phyloP scores from a whole-genome alignment of 2,329 filamentous ascomycete genomes.

The Camillea tinctor region DNA sequence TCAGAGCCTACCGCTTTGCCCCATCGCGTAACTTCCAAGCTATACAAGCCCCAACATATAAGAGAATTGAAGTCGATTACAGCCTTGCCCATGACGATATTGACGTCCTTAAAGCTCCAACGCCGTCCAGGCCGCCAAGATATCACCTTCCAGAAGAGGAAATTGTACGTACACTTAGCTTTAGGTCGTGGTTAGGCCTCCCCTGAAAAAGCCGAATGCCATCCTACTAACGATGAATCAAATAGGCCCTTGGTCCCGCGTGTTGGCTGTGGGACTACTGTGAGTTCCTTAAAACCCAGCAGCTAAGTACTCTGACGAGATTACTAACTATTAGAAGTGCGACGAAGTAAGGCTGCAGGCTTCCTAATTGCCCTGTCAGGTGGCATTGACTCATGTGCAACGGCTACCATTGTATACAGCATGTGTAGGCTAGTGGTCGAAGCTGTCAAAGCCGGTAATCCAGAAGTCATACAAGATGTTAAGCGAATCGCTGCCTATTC shows the following conservation, averaged over 20 bases:
- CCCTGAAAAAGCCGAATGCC: too few relatives aligned
- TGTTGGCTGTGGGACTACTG: slow-evolving; percentile 42
- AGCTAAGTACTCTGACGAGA: slow-evolving; percentile 39
- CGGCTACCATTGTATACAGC: too few relatives aligned
- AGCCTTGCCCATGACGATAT: slow-evolving; percentile 40
- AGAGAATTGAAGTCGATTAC: slow-evolving; percentile 40
- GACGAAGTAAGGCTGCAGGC: too few relatives aligned
- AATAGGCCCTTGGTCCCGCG: too few relatives aligned
- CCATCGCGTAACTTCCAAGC: slow-evolving; percentile 59
- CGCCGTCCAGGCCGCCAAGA: slow-evolving; percentile 44
- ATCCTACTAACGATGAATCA: too few relatives aligned
- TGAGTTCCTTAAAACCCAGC: slow-evolving; percentile 36
- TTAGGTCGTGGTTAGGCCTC: slow-evolving; percentile 63
- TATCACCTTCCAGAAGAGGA: slow-evolving; percentile 65
- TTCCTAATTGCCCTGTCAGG: too few relatives aligned
- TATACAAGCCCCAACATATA: slow-evolving; percentile 45
- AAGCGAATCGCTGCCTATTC: too few relatives aligned
- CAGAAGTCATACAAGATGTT: too few relatives aligned
- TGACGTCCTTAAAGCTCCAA: slow-evolving; percentile 39
- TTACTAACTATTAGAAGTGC: too few relatives aligned
- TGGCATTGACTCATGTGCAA: too few relatives aligned
- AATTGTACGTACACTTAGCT: slow-evolving; percentile 54
- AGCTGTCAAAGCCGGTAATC: too few relatives aligned
- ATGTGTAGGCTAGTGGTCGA: too few relatives aligned
- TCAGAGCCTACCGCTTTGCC: slow-evolving; percentile 58